Evolutionary conservation across 78 protist species (phyloP), one percentile per base, ranked within the genome.

Genomic region (Isochrysis galbana): DNA sequence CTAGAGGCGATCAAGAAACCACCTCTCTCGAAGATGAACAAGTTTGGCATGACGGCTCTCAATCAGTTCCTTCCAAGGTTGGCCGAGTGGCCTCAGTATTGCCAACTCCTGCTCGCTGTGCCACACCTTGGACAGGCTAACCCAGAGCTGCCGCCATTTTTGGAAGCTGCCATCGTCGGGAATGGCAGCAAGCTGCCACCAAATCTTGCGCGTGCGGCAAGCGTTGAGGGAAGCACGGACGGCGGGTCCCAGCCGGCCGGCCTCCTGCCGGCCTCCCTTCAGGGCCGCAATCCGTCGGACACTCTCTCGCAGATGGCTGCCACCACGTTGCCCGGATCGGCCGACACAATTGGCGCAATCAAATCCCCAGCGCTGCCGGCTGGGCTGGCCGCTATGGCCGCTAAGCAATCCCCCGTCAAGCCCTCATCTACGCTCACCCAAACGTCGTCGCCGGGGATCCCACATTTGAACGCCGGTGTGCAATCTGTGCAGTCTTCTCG

Each of bases 71-170:
- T 87, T 84, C 32, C 44, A 39, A 70, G 98, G 21, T 74, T 98
- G 5, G 89, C 21, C 38, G 98, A 98, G 90, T 98, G 98, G 99
- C 98, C 98, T 23, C 96, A 95, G 78, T 98, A 93, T 91, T 96
- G 99, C 96, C 61, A 80, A 14, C 96, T 91, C 67, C 77, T 98
- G n/a, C 48, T 70, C 17, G 55, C 78, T 36, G 39, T 97, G 26
- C 89, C 94, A 19, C 92, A 92, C 47, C n/a, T 96, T 5, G 89
- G 72, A 19, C 46, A 25, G 46, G 45, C 36, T 0, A 74, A 67
- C 67, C 91, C 93, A 7, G 86, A 90, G 44, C 90, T 94, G 29
- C 42, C 87, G 41, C 17, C 0, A 26, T 54, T 41, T 70, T 46
- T 95, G 87, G 70, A 93, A 72, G 34, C 39, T 32, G 93, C 86